These are phyloP conservation scores for Clitopilus passeckerianus DNA, from an alignment of 768 basidiomycete genomes.

Conservation along the genomic window DNA sequence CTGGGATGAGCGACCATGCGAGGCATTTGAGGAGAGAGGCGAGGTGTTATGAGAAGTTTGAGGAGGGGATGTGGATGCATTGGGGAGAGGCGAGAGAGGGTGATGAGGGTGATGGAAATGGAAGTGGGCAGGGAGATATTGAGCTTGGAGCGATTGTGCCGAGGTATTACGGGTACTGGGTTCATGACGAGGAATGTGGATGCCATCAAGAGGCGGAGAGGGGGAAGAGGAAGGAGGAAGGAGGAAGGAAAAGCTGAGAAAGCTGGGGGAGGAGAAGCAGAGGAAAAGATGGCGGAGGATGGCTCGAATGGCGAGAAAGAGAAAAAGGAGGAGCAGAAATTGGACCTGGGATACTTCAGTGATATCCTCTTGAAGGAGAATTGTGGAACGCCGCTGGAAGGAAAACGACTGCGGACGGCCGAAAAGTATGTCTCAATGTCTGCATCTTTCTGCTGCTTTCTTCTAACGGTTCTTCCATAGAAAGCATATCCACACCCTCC, in stretches of 20 bases:
- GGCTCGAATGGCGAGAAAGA: not conserved
- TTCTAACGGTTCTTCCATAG: not conserved
- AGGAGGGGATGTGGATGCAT: no score
- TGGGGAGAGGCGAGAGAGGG: no score
- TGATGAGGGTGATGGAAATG: no score
- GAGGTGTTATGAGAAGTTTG: no score
- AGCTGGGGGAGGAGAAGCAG: no score
- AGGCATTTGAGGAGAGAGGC: no score
- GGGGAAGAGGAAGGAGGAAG: no score
- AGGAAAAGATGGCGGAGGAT: no score
- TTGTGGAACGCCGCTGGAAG: not conserved
- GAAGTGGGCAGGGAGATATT: not conserved
- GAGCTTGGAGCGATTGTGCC: not conserved
- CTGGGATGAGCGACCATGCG: no score
- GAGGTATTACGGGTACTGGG: conserved; percentile 1
- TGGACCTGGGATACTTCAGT: not conserved
- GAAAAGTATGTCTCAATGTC: not conserved
- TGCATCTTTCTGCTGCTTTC: not conserved
- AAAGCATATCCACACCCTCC: not conserved
- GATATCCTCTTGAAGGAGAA: not conserved
- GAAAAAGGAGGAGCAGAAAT: not conserved
- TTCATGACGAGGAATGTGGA: not conserved
- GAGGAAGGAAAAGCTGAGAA: no score
- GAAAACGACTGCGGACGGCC: not conserved
- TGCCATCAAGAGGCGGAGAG: not conserved